phyloP scores from a whole-genome alignment of 1,284 basidiomycete species.

The Ustilago tritici region DNA sequence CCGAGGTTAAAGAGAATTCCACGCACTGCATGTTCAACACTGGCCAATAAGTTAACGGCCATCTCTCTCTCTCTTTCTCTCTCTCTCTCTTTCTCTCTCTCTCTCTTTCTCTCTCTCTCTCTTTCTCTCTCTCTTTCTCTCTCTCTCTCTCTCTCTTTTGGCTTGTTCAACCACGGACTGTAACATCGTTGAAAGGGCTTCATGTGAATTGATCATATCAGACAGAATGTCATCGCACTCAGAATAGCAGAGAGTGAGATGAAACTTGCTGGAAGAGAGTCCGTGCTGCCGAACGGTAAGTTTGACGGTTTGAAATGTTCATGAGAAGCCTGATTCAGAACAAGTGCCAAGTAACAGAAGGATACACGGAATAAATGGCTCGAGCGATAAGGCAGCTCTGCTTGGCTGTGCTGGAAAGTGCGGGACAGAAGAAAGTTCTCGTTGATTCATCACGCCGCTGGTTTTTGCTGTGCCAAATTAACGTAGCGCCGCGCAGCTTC shows the following conservation, averaged over 20 bases:
- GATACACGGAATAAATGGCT: neutral
- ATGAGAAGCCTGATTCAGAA: neutral
- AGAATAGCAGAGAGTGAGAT: neutral
- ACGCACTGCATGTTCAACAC: slow-evolving; percentile 5
- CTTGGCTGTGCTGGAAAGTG: neutral
- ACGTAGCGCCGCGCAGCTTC: neutral
- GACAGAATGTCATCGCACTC: neutral
- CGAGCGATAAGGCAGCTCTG: slow-evolving; percentile 1
- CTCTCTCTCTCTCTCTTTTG: neutral
- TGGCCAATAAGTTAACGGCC: neutral
- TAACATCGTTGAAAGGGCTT: neutral
- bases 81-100: too few relatives aligned
- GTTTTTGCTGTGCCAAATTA: neutral
- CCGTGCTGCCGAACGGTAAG: neutral
- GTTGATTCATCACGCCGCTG: slow-evolving; percentile 13
- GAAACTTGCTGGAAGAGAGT: neutral
- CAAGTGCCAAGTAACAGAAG: neutral
- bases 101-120: too few relatives aligned
- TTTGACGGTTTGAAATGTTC: neutral
- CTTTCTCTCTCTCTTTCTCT: neutral
- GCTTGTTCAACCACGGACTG: slow-evolving; percentile 14
- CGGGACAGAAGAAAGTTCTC: slow-evolving; percentile 26
- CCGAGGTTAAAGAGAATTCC: slow-evolving; percentile 42
- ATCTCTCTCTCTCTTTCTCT: neutral
- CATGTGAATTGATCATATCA: neutral